Evolutionary conservation across 345 rosid species (phyloP).

Genomic region (Streptanthus diversifolius): DNA sequence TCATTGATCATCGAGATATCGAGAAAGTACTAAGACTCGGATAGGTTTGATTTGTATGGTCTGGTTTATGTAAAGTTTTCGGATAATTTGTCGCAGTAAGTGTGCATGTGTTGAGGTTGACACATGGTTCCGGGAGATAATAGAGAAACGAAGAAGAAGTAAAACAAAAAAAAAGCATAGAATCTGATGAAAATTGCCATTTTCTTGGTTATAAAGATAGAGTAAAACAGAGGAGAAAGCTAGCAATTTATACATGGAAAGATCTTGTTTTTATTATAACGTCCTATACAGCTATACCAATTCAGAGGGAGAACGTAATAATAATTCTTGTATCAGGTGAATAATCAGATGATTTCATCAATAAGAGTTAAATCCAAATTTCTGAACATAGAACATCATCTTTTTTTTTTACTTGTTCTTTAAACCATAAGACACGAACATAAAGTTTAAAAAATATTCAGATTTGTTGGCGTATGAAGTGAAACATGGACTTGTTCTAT

Average conservation of each 20-base stretch:
- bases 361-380: conserved; percentile 5
- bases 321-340: not conserved
- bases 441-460: not conserved
- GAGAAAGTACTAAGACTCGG: not conserved
- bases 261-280: not conserved
- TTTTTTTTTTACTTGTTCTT: not conserved
- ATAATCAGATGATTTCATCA: conserved; percentile 10
- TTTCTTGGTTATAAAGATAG: not conserved
- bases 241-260: not conserved
- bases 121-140: conserved; percentile 6
- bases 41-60: conserved; percentile 21
- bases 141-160: not conserved
- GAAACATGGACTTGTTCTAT: not conserved
- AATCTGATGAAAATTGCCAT: not conserved
- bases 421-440: not conserved
- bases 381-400: conserved; percentile 13
- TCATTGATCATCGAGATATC: not conserved
- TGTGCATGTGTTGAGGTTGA: conserved; percentile 6
- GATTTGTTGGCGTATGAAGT: not conserved
- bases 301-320: not conserved
- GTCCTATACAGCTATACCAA: conserved; percentile 4
- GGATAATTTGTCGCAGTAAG: not conserved
- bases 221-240: not conserved
- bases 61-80: not conserved
- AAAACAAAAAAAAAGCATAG: not conserved